These are phyloP conservation scores for Tremellales sp. DNA, from an alignment of 1,284 basidiomycete species.

Conservation along the genomic window DNA sequence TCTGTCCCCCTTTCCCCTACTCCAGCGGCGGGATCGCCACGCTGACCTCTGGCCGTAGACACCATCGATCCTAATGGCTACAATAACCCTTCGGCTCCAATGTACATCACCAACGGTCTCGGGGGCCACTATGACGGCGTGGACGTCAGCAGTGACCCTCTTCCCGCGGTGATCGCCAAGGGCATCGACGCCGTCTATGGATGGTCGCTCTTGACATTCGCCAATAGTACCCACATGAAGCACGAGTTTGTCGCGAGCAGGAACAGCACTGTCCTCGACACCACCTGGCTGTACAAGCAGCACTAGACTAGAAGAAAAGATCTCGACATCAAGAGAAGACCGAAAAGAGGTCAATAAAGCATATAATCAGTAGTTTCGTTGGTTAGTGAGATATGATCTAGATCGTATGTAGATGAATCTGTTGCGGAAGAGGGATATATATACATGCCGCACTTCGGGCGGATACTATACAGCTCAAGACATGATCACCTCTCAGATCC, in stretches of 20 bases:
- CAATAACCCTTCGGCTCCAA: constrained; percentile 25
- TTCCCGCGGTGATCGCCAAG: constrained; percentile 23
- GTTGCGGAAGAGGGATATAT: too few relatives aligned
- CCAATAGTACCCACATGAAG: constrained; percentile 32
- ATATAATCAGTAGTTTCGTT: neutral
- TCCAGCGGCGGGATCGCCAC: neutral
- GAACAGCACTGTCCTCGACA: constrained; percentile 24
- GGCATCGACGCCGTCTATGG: constrained; percentile 33
- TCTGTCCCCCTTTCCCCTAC: constrained; percentile 2
- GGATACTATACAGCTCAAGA: neutral
- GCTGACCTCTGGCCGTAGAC: constrained; percentile 7
- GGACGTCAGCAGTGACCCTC: constrained; percentile 21
- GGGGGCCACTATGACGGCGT: constrained; percentile 43
- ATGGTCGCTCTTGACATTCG: constrained; percentile 38
- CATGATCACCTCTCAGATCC: neutral
- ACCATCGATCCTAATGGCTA: constrained; percentile 28
- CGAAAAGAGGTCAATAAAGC: neutral
- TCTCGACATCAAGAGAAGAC: neutral
- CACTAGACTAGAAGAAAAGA: constrained; percentile 7
- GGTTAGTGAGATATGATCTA: too few relatives aligned
- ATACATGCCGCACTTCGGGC: too few relatives aligned
- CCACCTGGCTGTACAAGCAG: constrained; percentile 21
- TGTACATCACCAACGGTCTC: constrained; percentile 39
- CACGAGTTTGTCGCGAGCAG: constrained; percentile 25
- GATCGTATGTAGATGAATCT: too few relatives aligned